Percentiles rank a stretch among this genome's conserved stretches.
These are phyloP conservation scores for Linum tenue DNA, from an alignment of 345 rosid genomes.

Conservation along the genomic window DNA sequence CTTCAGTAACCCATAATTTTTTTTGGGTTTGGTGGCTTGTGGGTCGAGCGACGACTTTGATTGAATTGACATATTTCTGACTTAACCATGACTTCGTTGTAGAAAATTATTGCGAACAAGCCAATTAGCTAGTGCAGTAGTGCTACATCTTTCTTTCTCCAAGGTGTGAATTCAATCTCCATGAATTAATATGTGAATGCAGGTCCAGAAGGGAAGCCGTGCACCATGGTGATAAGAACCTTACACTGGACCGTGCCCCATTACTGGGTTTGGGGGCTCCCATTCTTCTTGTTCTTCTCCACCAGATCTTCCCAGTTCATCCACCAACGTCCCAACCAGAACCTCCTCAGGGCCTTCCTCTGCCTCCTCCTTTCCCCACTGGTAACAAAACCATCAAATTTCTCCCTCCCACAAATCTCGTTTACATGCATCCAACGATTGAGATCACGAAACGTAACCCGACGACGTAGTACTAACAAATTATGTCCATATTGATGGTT, in stretches of 20 bases:
- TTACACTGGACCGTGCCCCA: conserved; percentile 80
- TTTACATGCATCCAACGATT: too few species aligned
- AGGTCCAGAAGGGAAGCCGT: conserved; percentile 56
- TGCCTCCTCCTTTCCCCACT: conserved; percentile 51
- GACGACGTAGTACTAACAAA: too few species aligned
- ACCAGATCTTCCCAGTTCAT: conserved; percentile 76
- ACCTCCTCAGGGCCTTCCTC: conserved; percentile 37
- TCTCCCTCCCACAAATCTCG: background rate
- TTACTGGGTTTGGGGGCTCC: conserved; percentile 83
- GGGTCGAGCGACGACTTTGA: too few species aligned
- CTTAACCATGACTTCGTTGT: too few species aligned
- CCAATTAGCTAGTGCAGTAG: too few species aligned
- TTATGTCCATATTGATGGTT: too few species aligned
- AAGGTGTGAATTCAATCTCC: background rate
- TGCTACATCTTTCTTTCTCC: too few species aligned
- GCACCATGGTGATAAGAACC: conserved; percentile 73
- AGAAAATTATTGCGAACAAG: too few species aligned
- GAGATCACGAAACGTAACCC: too few species aligned
- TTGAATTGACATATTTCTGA: too few species aligned
- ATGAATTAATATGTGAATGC: background rate
- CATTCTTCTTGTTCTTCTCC: conserved; percentile 77
- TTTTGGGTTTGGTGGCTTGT: too few species aligned
- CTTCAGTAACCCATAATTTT: too few species aligned
- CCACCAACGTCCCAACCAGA: conserved; percentile 68
- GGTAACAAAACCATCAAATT: conserved; percentile 25